Evolutionary conservation across 495 filamentous ascomycete species (phyloP).

Genomic region (Choiromyces venosus): DNA sequence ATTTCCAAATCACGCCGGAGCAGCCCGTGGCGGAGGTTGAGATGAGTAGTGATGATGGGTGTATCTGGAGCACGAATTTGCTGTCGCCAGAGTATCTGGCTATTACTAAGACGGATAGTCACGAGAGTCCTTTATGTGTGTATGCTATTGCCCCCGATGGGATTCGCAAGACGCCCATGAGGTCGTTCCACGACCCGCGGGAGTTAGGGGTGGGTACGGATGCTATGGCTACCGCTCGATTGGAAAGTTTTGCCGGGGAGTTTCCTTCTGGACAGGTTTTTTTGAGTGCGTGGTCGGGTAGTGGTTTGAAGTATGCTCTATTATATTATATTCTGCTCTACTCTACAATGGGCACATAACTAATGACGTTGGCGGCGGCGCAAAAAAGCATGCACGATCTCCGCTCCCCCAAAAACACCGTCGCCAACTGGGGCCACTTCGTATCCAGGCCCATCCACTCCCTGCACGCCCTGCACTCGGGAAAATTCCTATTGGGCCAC

Average conservation of each 20-base stretch:
- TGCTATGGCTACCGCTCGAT: neutral
- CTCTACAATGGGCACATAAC: neutral
- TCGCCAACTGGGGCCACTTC: neutral
- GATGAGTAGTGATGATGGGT: neutral
- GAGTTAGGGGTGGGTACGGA: neutral
- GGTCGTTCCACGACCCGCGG: neutral
- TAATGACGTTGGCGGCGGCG: neutral
- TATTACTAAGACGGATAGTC: neutral
- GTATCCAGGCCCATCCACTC: neutral
- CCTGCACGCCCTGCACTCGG: neutral
- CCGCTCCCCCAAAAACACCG: neutral
- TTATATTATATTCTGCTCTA: too few species aligned
- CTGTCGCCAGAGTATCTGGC: neutral
- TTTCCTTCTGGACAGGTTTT: neutral
- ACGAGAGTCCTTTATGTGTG: neutral
- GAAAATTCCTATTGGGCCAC: neutral
- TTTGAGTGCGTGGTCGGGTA: neutral
- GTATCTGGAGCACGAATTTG: neutral
- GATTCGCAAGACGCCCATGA: neutral
- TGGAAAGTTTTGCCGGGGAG: neutral
- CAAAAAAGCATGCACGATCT: neutral
- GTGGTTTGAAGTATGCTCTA: neutral
- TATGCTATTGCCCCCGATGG: neutral
- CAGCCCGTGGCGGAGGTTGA: neutral
- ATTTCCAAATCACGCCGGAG: neutral